Conservation (phyloP, 176 grass and related monocot species). For the Microstegium vimineum region DNA sequence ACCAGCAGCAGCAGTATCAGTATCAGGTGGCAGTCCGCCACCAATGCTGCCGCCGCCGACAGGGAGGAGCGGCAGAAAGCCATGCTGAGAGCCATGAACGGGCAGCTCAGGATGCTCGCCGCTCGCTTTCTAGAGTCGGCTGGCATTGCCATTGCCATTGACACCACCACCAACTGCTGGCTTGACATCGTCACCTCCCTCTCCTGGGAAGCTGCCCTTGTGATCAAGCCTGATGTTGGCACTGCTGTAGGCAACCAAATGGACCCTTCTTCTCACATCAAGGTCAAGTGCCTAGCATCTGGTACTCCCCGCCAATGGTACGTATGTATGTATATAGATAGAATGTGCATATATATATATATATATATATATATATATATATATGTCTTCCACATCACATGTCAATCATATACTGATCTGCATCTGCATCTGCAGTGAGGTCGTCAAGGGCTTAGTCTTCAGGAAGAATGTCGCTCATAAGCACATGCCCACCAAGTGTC, state of each 20-base stretch:
- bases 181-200: conserved; percentile 49
- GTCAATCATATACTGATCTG: background rate
- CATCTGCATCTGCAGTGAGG: conserved; percentile 53
- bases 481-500: conserved; percentile 73
- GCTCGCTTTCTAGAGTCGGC: conserved; percentile 50
- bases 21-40: background rate
- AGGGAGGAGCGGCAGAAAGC: conserved; percentile 37
- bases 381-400: no score
- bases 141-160: no score
- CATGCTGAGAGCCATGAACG: conserved; percentile 59
- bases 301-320: conserved; percentile 49
- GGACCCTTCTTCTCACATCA: conserved; percentile 63
- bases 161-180: conserved; percentile 11
- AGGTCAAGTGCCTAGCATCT: conserved; percentile 66
- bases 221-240: conserved; percentile 59
- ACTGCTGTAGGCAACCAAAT: conserved; percentile 49
- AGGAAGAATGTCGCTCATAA: conserved; percentile 81
- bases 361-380: no score
- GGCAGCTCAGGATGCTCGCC: conserved; percentile 63
- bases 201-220: conserved; percentile 65
- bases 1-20: background rate
- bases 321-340: no score
- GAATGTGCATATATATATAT: no score
- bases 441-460: conserved; percentile 65
- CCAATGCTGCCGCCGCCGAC: background rate